Base-by-base conservation (phyloP, 2,329 filamentous ascomycete genomes). In the Mycogone perniciosa region DNA sequence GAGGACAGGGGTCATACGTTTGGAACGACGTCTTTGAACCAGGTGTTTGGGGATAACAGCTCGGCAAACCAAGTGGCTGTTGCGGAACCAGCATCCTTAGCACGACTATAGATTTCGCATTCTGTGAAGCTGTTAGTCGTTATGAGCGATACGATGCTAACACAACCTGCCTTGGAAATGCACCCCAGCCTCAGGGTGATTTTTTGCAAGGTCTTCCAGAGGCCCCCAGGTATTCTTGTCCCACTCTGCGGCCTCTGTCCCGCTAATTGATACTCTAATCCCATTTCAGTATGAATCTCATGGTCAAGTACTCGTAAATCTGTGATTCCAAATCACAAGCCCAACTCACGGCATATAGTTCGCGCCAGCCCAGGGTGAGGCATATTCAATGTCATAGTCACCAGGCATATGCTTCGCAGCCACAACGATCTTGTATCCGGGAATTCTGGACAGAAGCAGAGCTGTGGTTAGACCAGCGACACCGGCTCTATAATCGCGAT, bases 401-500 rank as follows among this genome's bases (percentile, higher is more conserved):
- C 85, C 85, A 0, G 85, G 85, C 80, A 88, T 86, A 60, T 88
- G 82, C 60, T 86, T 88, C 11, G 85, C 83, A 33, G 85, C 70
- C 39, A 89, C 72, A 0, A 84, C 87, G 54, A 89, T 50, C 35
- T 39, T 54, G 58, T 66, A 65, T n/a, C 51, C 56, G 35, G 55
- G 55, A 49, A 63, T 56, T 56, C 65, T 60, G 38, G 64, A 67
- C 44, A 67, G 55, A 40, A 67, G 56, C 46, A 64, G 65, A 9
- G 65, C 64, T 51, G 60, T 61, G 8, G 65, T 67, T 44, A 67
- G 52, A 30, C 65, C 65, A 7, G 6, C n/a, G 5, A 11, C 35
- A 6, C 35, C 35, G 13, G 35, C 35, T 7, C 35, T 20, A n/a
- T 3, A 20, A 20, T 20, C 20, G 20, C 20, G 20, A 20, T 20